phyloP scores from a whole-genome alignment of 2,329 filamentous ascomycete genomes.

The Diaporthe sp. region DNA sequence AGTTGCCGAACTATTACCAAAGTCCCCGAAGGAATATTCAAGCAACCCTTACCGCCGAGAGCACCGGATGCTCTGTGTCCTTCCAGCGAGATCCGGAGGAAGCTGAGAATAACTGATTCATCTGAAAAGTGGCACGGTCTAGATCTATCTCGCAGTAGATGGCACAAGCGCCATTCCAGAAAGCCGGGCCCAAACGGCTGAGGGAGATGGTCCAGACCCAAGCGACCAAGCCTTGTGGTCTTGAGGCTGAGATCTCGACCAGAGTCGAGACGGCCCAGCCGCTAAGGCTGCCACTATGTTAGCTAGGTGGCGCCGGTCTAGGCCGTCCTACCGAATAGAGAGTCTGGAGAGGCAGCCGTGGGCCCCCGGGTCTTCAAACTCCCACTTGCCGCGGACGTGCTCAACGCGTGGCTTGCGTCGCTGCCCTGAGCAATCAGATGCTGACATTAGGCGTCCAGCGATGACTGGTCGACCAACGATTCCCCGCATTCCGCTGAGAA shows the following conservation, averaged over 20 bases:
- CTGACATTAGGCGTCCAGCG: not conserved
- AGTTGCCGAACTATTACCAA: not conserved
- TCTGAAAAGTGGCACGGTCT: conserved; percentile 23
- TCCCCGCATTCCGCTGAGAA: not conserved
- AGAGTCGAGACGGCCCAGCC: conserved; percentile 20
- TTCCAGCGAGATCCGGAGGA: not conserved
- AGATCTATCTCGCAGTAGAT: not conserved
- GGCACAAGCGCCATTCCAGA: conserved; percentile 13
- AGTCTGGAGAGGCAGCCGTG: not conserved
- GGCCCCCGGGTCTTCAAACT: not conserved
- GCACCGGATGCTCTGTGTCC: not conserved
- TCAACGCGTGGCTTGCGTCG: conserved; percentile 1
- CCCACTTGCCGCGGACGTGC: conserved; percentile 19
- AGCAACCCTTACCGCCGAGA: too few species aligned
- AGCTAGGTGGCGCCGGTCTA: conserved; percentile 9
- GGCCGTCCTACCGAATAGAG: not conserved
- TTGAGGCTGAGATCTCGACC: conserved; percentile 23
- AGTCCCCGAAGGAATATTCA: not conserved
- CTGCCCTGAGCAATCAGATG: conserved; percentile 1
- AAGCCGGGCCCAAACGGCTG: conserved; percentile 4
- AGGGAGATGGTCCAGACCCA: not conserved
- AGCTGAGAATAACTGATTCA: not conserved
- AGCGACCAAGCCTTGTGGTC: not conserved
- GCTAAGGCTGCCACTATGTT: conserved; percentile 3
- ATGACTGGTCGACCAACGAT: not conserved